phyloP scores from a whole-genome alignment of 2,329 filamentous ascomycete genomes.

The Rosellinia necatrix region DNA sequence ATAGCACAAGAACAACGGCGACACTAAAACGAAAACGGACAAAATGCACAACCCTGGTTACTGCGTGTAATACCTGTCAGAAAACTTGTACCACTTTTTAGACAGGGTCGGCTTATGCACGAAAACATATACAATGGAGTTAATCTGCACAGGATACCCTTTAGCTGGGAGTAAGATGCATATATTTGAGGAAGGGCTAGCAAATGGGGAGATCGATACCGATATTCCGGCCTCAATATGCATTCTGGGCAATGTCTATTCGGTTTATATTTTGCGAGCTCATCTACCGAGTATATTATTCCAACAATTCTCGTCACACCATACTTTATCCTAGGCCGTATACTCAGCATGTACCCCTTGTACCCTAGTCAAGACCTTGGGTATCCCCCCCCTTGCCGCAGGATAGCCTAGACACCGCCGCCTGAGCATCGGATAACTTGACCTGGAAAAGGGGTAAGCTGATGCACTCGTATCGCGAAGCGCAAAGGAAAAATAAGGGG shows the following conservation, averaged over 20 bases:
- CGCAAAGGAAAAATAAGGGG: background rate
- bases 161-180: background rate
- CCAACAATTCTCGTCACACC: background rate
- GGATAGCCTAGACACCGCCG: slow-evolving; percentile 38
- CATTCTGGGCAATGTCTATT: slow-evolving; percentile 11
- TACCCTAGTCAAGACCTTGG: background rate
- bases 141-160: background rate
- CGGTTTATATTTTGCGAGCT: slow-evolving; percentile 19
- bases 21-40: slow-evolving; percentile 2
- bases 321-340: background rate
- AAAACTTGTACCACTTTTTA: background rate
- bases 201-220: background rate
- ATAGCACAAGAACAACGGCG: slow-evolving; percentile 1
- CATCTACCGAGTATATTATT: slow-evolving; percentile 4
- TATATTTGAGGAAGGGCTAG: background rate
- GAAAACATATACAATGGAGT: background rate
- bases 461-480: background rate
- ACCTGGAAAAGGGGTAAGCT: slow-evolving; percentile 31
- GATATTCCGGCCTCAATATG: slow-evolving; percentile 3
- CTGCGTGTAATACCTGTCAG: slow-evolving; percentile 14
- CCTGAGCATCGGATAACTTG: slow-evolving; percentile 44
- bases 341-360: too few relatives aligned
- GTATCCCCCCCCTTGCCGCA: background rate
- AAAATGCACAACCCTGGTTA: background rate
- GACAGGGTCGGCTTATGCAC: background rate